A percentile compares a stretch with the other conserved stretches of the same genome.
Conservation (phyloP, 1,139 yeast genomes). For the Hemisphaericaspora xylofermentans region DNA sequence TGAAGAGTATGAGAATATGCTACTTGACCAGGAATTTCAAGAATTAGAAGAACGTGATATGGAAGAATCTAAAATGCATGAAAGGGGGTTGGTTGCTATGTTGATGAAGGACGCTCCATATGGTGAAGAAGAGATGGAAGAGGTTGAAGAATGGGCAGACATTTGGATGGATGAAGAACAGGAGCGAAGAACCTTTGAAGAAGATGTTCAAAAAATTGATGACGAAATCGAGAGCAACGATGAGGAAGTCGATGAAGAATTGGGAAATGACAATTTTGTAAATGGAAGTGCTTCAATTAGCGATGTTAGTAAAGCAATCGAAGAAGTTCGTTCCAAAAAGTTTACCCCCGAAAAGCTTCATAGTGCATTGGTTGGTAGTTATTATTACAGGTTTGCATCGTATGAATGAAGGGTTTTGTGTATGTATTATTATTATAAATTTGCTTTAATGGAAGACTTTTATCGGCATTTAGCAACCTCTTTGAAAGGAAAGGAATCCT, state of each 20-base stretch:
- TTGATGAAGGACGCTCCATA: conserved; percentile 11
- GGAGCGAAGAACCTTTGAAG: conserved; percentile 2
- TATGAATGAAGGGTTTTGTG: neutral
- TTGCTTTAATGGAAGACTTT: neutral
- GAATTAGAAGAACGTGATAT: conserved; percentile 17
- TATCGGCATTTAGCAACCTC: too few relatives aligned
- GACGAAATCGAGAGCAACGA: neutral
- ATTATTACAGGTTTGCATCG: conserved; percentile 1
- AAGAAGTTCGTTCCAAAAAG: neutral
- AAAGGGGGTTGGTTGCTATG: conserved; percentile 17
- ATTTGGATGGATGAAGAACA: conserved; percentile 6
- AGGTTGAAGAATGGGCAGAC: conserved; percentile 2
- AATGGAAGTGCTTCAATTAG: neutral
- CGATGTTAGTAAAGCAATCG: neutral
- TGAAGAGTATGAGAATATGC: conserved; percentile 13
- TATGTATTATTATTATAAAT: too few relatives aligned
- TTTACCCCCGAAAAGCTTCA: neutral
- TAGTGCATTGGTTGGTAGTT: conserved; percentile 1
- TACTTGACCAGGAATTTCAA: conserved; percentile 13
- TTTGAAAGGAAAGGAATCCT: too few relatives aligned
- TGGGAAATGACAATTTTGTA: neutral
- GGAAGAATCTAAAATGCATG: conserved; percentile 18
- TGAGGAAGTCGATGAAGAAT: conserved; percentile 1
- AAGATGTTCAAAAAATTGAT: neutral
- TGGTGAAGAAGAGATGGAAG: conserved; percentile 6